Base-by-base conservation (phyloP, 2,329 filamentous ascomycete genomes). In the Diaporthe australafricana region DNA sequence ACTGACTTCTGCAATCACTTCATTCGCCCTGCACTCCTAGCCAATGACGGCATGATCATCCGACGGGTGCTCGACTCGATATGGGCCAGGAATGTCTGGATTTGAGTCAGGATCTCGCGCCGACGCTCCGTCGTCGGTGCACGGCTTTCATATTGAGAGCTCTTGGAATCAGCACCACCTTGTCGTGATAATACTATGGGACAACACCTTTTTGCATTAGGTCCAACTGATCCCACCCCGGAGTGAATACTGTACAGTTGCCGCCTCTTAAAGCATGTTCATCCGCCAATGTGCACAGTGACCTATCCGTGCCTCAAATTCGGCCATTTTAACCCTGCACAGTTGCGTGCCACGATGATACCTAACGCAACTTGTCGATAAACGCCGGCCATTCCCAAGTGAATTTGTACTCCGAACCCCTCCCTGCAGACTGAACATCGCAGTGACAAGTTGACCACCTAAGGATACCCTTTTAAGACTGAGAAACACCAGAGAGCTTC, bases 71-170 rank as follows among this genome's bases (percentile, higher is more conserved):
- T 22, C 30, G n/a, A 25, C 50, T 38, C 45, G 25, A 65, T 30
- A 35, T 35, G 60, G 22, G n/a, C 6, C n/a, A 65, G 22, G 22
- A 20, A 20, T 25, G n/a, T 27, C 20, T 48, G 45, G 42, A 48
- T 14, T 38, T 17, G 45, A 50, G 60, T 65, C 60, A 65, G 53
- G 38, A 38, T 45, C 30, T 63, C n/a, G 60, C 42, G 14, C 40
- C 25, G 40, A 20, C 25, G 2, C 27, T 27, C 27, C 27, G 16
- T 32, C 42, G 27, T 47, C 42, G 40, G 27, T 30, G 11, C 30
- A 25, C 50, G n/a, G 7, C n/a, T 38, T n/a, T 50, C 42, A 12
- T 9, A 17, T 20, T 27, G 11, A 48, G 20, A 48, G n/a, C 60
- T n/a, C 32, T 42, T 20, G 42, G 25, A 25, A 63, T 48, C 30